Percentiles rank a stretch among this genome's conserved stretches.
Evolutionary conservation across 139 green algal genomes (phyloP).

Genomic region (Chara braunii): DNA sequence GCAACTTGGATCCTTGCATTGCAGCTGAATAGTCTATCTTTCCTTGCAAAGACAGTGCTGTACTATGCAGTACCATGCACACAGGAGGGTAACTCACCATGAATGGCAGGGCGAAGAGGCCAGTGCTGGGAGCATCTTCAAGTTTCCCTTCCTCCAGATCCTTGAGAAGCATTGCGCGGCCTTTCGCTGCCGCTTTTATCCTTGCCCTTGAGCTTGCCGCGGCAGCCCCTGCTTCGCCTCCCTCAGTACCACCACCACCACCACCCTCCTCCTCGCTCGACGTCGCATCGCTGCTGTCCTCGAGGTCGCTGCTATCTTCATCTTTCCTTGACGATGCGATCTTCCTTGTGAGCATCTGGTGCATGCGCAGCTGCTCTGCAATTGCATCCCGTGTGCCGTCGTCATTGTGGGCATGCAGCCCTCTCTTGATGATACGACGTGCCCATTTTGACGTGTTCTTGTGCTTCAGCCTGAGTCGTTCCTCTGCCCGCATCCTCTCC

Average conservation of each 20-base stretch:
- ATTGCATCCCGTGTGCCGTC: slow-evolving; percentile 51
- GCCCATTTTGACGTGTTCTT: slow-evolving; percentile 84
- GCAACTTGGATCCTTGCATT: too few relatives aligned
- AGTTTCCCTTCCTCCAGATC: slow-evolving; percentile 7
- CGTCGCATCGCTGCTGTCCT: slow-evolving; percentile 39
- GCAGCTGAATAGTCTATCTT: too few relatives aligned
- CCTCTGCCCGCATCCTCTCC: slow-evolving; percentile 44
- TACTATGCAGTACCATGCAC: too few relatives aligned
- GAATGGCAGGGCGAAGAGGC: slow-evolving; percentile 78
- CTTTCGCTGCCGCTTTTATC: not conserved
- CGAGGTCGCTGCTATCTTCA: slow-evolving; percentile 31
- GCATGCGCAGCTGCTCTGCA: slow-evolving; percentile 77
- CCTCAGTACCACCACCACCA: not conserved
- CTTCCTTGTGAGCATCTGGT: slow-evolving; percentile 65
- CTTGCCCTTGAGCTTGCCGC: slow-evolving; percentile 51
- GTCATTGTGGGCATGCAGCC: slow-evolving; percentile 24
- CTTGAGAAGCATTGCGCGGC: slow-evolving; percentile 4
- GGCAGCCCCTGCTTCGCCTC: not conserved
- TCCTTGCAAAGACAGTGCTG: too few relatives aligned
- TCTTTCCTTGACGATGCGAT: slow-evolving; percentile 36
- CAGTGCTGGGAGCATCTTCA: slow-evolving; percentile 2
- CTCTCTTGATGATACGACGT: slow-evolving; percentile 64
- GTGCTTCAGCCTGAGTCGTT: slow-evolving; percentile 90
- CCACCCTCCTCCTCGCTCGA: slow-evolving; percentile 32
- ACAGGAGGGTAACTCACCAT: too few relatives aligned